phyloP scores from a whole-genome alignment of 225 moss, liverwort and hornwort species.

The Thuidium tamariscinum region DNA sequence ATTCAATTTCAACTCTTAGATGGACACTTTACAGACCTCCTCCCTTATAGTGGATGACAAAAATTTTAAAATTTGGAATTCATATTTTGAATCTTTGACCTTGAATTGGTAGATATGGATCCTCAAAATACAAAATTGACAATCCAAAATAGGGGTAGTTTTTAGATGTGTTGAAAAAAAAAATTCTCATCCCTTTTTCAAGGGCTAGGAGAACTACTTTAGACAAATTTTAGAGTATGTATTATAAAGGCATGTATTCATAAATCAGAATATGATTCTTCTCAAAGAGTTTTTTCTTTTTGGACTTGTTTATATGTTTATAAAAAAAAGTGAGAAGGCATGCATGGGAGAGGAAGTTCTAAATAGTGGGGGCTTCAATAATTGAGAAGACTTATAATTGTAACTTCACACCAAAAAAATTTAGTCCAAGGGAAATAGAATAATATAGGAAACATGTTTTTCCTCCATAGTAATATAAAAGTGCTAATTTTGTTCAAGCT shows the following conservation, averaged over 20 bases:
- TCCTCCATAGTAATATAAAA: accelerated
- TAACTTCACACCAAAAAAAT: not conserved
- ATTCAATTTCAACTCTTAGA: no score
- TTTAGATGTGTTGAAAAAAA: not conserved
- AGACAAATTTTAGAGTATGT: accelerated
- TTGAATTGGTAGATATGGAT: accelerated
- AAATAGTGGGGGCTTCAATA: not conserved
- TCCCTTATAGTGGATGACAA: accelerated
- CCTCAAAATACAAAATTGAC: accelerated
- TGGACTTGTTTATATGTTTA: accelerated
- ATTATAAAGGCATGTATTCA: not conserved
- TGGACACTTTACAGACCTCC: no score
- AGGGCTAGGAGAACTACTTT: not conserved
- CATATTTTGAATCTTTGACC: accelerated
- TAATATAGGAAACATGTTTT: not conserved
- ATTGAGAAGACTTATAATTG: not conserved
- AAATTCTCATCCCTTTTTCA: not conserved
- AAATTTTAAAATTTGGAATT: not conserved
- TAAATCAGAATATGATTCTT: not conserved
- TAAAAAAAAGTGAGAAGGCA: accelerated
- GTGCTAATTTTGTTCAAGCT: not conserved
- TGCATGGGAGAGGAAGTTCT: not conserved
- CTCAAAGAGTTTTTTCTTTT: accelerated
- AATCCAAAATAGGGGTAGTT: accelerated
- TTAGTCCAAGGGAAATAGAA: accelerated